Evolutionary conservation across 768 basidiomycete species (phyloP).

Genomic region (Termitomyces bulborhizus): DNA sequence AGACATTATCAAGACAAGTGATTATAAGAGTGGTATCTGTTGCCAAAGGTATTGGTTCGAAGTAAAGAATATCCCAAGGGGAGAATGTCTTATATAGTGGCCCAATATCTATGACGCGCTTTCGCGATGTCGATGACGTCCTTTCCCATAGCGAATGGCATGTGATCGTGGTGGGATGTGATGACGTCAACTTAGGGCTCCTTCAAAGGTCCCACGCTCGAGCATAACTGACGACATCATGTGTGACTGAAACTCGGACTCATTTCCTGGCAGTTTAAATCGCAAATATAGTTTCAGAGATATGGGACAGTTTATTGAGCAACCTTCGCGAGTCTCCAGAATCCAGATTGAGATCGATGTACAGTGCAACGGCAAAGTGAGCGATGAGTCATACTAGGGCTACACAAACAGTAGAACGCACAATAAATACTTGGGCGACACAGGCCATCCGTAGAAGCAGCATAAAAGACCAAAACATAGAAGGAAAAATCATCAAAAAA

Average conservation of each 20-base stretch:
- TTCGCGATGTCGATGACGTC: background rate
- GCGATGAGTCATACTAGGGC: background rate
- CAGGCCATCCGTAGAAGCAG: background rate
- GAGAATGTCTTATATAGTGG: conserved; percentile 8
- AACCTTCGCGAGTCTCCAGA: background rate
- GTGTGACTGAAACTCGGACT: background rate
- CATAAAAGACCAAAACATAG: background rate
- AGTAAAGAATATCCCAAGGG: background rate
- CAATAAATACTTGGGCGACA: background rate
- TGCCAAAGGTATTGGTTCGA: background rate
- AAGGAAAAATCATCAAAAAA: background rate
- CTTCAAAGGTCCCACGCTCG: no score
- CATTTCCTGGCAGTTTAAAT: background rate
- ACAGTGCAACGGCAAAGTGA: background rate
- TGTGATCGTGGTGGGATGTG: background rate
- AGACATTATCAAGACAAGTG: conserved; percentile 11
- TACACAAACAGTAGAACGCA: conserved; percentile 2
- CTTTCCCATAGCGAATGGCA: background rate
- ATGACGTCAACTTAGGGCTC: background rate
- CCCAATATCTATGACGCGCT: conserved; percentile 5
- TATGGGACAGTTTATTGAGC: background rate
- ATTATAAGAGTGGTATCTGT: background rate
- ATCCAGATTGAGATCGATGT: no score
- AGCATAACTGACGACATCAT: no score
- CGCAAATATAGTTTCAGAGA: no score